These are phyloP conservation scores for Boletus subcaerulescens DNA, from an alignment of 768 basidiomycete species.

Conservation along the genomic window DNA sequence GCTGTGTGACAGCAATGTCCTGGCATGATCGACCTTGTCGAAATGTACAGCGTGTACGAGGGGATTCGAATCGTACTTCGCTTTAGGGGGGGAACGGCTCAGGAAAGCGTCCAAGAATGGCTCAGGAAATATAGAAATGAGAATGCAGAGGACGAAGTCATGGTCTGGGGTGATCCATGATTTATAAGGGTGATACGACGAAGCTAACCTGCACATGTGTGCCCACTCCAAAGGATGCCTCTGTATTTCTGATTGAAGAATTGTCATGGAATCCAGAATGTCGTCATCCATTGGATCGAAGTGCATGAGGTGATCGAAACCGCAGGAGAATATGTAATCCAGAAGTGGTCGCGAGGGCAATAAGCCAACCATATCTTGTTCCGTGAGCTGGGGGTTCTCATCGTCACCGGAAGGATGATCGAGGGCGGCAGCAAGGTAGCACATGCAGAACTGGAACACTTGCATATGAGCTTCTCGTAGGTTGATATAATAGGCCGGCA, in stretches of 20 bases:
- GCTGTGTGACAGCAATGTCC: not conserved
- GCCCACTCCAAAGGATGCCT: not conserved
- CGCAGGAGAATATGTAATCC: not conserved
- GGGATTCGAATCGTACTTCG: constrained; percentile 3
- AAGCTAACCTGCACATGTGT: not conserved
- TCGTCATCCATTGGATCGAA: not conserved
- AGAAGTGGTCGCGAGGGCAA: not conserved
- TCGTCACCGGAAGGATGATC: not conserved
- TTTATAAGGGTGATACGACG: not conserved
- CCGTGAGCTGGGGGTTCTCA: too few species aligned
- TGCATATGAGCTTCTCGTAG: not conserved
- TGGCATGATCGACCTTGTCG: not conserved
- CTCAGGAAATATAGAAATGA: not conserved
- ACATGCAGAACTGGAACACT: not conserved
- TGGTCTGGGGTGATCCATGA: not conserved
- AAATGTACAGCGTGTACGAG: constrained; percentile 7
- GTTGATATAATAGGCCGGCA: not conserved
- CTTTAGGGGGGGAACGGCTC: not conserved
- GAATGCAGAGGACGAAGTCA: constrained; percentile 6
- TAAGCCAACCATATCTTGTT: too few species aligned
- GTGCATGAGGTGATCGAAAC: not conserved
- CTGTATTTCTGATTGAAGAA: not conserved
- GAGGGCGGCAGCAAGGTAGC: not conserved
- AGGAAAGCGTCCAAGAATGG: constrained; percentile 5
- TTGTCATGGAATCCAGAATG: not conserved